Evolutionary conservation across 345 rosid species (phyloP).

Genomic region (Citrus australasica): DNA sequence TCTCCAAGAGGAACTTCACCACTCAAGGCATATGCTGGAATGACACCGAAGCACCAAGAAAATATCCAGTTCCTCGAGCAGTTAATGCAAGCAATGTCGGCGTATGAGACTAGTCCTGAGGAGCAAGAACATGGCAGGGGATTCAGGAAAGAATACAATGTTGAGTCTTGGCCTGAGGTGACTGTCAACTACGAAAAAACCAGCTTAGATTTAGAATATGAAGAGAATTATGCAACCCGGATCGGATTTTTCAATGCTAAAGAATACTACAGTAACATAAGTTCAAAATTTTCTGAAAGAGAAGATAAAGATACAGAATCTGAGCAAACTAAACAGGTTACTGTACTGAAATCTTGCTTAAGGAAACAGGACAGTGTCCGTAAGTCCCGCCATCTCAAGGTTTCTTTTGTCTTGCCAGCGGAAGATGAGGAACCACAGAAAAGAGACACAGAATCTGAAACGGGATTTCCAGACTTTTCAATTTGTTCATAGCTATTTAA

Average conservation of each 20-base stretch:
- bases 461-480: not conserved
- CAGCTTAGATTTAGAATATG: slow-evolving; percentile 6
- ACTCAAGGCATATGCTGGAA: slow-evolving; percentile 12
- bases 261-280: not conserved
- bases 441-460: not conserved
- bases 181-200: not conserved
- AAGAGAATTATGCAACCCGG: slow-evolving; percentile 6
- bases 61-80: slow-evolving; percentile 1
- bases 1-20: not conserved
- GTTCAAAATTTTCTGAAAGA: not conserved
- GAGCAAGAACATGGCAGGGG: slow-evolving; percentile 1
- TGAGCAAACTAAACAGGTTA: slow-evolving; percentile 8
- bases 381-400: slow-evolving; percentile 25
- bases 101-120: not conserved
- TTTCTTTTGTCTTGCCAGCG: slow-evolving; percentile 29
- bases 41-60: slow-evolving; percentile 20
- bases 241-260: not conserved
- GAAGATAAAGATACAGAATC: slow-evolving; percentile 2
- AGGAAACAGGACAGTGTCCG: slow-evolving; percentile 31
- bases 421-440: slow-evolving; percentile 13
- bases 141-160: slow-evolving; percentile 1
- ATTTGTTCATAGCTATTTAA: not conserved
- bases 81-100: slow-evolving; percentile 7
- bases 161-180: slow-evolving; percentile 20
- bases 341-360: slow-evolving; percentile 31